These are phyloP conservation scores for Omphalotus olearius DNA, from an alignment of 1,284 basidiomycete genomes.

Conservation along the genomic window DNA sequence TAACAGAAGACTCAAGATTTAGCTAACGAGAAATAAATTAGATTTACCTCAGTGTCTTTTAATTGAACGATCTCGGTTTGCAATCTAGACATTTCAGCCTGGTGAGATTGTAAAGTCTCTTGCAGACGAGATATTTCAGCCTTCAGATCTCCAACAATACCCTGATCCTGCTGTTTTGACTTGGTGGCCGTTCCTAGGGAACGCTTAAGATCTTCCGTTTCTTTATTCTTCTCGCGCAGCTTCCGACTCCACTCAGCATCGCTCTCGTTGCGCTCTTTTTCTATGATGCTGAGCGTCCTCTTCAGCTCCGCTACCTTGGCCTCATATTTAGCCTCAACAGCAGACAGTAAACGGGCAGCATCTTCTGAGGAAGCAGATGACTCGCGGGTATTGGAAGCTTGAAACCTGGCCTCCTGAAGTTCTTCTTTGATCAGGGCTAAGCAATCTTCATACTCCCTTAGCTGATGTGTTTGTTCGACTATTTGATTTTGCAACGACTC, in stretches of 20 bases:
- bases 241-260: conserved; percentile 86
- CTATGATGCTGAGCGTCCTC: conserved; percentile 48
- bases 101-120: conserved; percentile 42
- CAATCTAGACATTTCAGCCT: conserved; percentile 44
- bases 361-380: conserved; percentile 59
- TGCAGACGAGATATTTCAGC: conserved; percentile 50
- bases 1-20: not conserved
- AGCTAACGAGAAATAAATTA: not conserved
- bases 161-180: conserved; percentile 56
- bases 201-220: conserved; percentile 70
- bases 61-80: conserved; percentile 45
- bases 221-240: conserved; percentile 68
- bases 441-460: conserved; percentile 75
- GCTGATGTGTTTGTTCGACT: conserved; percentile 81
- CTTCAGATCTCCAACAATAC: conserved; percentile 48
- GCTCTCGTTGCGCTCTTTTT: conserved; percentile 73
- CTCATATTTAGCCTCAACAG: conserved; percentile 76
- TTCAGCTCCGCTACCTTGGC: conserved; percentile 68
- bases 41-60: conserved; percentile 54
- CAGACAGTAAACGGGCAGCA: conserved; percentile 71
- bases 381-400: conserved; percentile 41
- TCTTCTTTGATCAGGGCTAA: conserved; percentile 70
- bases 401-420: conserved; percentile 59
- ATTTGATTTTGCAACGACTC: conserved; percentile 74
- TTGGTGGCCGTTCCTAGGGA: conserved; percentile 54